These are phyloP conservation scores for Selenicereus undatus DNA, from an alignment of 148 eudicot genomes.

Conservation along the genomic window DNA sequence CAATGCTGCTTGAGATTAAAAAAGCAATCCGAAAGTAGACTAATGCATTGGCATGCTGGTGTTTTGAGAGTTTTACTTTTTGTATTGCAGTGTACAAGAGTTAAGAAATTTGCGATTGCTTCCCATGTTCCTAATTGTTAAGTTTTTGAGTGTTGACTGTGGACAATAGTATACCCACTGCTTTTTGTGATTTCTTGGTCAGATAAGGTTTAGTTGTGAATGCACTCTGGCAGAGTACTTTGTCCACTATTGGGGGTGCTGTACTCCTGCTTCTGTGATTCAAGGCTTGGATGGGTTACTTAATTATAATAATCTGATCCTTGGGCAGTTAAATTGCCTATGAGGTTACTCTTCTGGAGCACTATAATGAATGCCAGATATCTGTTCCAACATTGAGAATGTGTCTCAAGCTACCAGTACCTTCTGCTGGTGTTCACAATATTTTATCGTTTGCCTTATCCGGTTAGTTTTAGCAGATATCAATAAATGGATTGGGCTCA, in stretches of 20 bases:
- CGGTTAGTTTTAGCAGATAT: background rate
- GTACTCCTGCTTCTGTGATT: background rate
- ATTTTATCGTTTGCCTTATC: background rate
- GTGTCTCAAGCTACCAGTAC: background rate
- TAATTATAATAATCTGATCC: background rate
- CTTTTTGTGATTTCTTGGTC: too few species aligned
- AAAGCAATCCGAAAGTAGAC: background rate
- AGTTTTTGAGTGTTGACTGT: background rate
- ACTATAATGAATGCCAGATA: background rate
- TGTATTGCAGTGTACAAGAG: background rate
- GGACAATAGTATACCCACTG: background rate
- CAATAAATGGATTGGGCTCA: background rate
- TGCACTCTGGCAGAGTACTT: background rate
- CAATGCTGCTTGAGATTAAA: background rate
- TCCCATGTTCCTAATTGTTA: background rate
- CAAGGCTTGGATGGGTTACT: background rate
- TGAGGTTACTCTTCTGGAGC: background rate
- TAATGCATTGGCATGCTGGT: background rate
- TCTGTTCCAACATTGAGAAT: background rate
- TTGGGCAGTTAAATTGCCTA: background rate
- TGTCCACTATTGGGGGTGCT: background rate
- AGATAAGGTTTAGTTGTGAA: background rate
- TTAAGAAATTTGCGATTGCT: background rate
- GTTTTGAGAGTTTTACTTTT: background rate
- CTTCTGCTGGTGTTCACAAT: background rate